Evolutionary conservation across 805 yeast species (phyloP).

Genomic region (Myxozyma neotropica): DNA sequence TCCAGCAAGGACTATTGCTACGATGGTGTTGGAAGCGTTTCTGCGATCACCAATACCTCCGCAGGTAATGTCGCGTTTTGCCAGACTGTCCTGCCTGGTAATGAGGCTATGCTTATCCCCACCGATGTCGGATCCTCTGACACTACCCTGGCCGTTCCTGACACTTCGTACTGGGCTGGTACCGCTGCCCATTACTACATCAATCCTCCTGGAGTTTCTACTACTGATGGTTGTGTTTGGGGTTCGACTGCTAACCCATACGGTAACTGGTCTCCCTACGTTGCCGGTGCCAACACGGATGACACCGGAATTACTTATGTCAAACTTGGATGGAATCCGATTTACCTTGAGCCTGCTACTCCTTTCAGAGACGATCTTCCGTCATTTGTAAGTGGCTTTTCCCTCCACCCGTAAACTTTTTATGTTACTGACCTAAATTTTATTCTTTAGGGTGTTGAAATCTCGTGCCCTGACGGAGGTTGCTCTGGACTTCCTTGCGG

Average conservation of each 20-base stretch:
- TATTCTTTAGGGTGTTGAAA: constrained; percentile 70
- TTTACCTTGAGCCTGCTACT: constrained; percentile 61
- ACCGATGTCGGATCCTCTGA: constrained; percentile 60
- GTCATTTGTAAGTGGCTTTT: constrained; percentile 17
- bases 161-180: constrained; percentile 56
- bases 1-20: constrained; percentile 63
- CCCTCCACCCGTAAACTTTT: neutral
- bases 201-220: constrained; percentile 79
- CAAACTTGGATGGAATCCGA: constrained; percentile 91
- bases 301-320: constrained; percentile 64
- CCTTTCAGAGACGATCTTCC: constrained; percentile 53
- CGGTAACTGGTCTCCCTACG: constrained; percentile 94
- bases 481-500: constrained; percentile 82
- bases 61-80: constrained; percentile 76
- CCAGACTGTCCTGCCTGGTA: constrained; percentile 92
- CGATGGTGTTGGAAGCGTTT: constrained; percentile 65
- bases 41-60: constrained; percentile 62
- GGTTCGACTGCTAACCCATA: constrained; percentile 66
- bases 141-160: constrained; percentile 76
- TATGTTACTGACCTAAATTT: constrained; percentile 11
- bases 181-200: constrained; percentile 87
- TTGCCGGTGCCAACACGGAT: constrained; percentile 88
- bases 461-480: constrained; percentile 69
- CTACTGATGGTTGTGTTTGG: constrained; percentile 81
- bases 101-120: constrained; percentile 92